Evolutionary conservation across 176 grass and related monocot genomes (phyloP), one percentile per base, ranked within the genome.

Genomic region (Puya raimondii): DNA sequence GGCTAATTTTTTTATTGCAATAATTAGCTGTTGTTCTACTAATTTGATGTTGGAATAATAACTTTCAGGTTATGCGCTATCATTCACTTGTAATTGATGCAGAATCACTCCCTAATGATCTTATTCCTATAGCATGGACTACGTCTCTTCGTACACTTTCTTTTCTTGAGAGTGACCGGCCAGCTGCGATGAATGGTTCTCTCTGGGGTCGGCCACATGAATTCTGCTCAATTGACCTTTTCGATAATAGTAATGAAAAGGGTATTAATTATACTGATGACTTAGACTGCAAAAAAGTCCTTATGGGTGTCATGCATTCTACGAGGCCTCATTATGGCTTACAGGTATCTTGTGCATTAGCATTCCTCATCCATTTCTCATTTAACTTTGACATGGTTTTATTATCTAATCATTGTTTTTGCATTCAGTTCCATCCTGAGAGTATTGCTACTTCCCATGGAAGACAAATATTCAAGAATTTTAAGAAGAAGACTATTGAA

Each of bases 401-500:
- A 17, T 54, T 15, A 49, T 51, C 22, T 56, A 71, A 67, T 80
- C 27, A 64, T 72, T 72, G 13, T n/a, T 70, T 71, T 81, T 76
- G 69, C 9, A 66, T 72, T 16, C 85, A 97, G 93, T 97, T 97
- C 64, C 93, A 97, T 74, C 93, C 93, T 63, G 93, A 97, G 84
- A 97, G 93, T 50, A 64, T 97, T 81, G 93, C 84, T 72, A 97
- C 93, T 72, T 82, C 79, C 27, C 73, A 87, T 23, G 93, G 93
- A 83, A 90, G 93, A 70, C 81, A 97, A 77, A 90, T 97, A 73
- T 92, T 97, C 74, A 74, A 72, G 29, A 97, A 97, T 81, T 97
- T 97, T 48, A 92, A 92, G 81, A 85, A 69, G 76, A 80, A 92
- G 51, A 97, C 89, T 16, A 23, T 75, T 74, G 76, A 92, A 47